Base-by-base conservation (phyloP, 139 green algal species). In the Chlamydomonas applanata region DNA sequence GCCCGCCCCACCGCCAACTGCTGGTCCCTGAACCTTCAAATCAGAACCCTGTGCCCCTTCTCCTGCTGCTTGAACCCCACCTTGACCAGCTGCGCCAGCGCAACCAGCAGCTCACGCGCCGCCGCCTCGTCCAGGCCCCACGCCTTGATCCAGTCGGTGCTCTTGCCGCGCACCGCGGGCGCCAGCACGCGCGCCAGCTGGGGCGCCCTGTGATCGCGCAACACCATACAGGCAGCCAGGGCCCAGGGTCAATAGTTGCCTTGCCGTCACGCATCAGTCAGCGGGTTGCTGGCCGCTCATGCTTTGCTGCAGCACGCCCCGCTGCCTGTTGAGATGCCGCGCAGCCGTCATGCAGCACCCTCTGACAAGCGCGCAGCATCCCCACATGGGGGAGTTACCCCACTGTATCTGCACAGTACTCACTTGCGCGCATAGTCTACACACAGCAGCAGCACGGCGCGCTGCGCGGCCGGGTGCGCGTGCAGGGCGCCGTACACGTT, bases 41-140 rank as follows among this genome's bases (percentile, higher is more conserved):
- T 32, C 59, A 19, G 32, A 17, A 9, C 34, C 25, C 30, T 19
- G 19, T 36, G 61, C 30, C 16, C 30, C 30, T 33, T 14, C 20
- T n/a, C 11, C 7, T 20, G 22, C 19, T n/a, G 56, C 11, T 64
- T 64, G 29, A 27, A 68, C 7, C 16, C 16, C 76, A 89, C 85
- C 85, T 86, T 82, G 63, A 83, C 72, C 4, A 86, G 40, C 0
- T 52, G 49, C 9, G 81, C 81, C n/a, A 87, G 67, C 4, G 81
- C 63, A n/a, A 87, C 57, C 66, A 83, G 82, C 35, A 89, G 81
- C 56, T 85, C 62, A 0, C 69, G 60, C 1, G 78, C 72, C 57
- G 82, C 77, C 19, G 53, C 34, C 14, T 80, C 73, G 19, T 67
- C 36, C 44, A 89, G 67, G 29, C 57, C 36, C 84, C 80, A 89